Conservation (phyloP, 2,329 filamentous ascomycete genomes). For the Shiraia bambusicola region DNA sequence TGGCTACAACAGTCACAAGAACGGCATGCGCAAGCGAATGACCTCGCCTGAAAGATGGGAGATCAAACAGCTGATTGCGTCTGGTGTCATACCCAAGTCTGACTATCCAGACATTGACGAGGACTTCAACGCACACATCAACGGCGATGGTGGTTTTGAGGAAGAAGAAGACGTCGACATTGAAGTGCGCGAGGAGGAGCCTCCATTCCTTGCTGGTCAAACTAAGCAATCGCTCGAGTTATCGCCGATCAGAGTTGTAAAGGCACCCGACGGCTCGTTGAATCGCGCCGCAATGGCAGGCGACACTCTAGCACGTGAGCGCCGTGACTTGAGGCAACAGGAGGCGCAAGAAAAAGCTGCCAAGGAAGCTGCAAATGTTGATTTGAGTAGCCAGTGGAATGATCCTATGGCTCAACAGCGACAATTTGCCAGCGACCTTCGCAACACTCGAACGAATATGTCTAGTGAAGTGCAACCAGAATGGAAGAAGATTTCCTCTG, state of each 20-base stretch:
- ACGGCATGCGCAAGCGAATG: constrained; percentile 79
- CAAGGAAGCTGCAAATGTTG: constrained; percentile 73
- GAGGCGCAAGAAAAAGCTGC: constrained; percentile 78
- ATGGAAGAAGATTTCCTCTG: constrained; percentile 84
- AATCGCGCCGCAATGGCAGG: constrained; percentile 96
- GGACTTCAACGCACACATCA: constrained; percentile 84
- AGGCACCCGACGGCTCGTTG: constrained; percentile 96
- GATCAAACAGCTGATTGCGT: constrained; percentile 93
- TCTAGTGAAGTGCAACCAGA: constrained; percentile 74
- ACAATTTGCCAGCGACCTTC: constrained; percentile 85
- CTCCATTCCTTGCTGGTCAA: constrained; percentile 91
- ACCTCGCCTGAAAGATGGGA: constrained; percentile 98
- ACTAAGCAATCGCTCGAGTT: constrained; percentile 95
- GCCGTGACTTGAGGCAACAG: constrained; percentile 83
- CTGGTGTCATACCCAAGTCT: constrained; percentile 86
- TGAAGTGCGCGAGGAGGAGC: constrained; percentile 93
- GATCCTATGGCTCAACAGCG: constrained; percentile 92
- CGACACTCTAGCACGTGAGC: constrained; percentile 82
- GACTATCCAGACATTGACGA: constrained; percentile 95
- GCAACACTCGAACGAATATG: constrained; percentile 63
- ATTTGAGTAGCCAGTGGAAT: constrained; percentile 89
- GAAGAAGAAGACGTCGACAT: constrained; percentile 97
- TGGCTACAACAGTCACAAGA: constrained; percentile 49
- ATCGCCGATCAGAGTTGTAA: constrained; percentile 93
- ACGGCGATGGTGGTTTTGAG: constrained; percentile 83